phyloP scores from a whole-genome alignment of 352 stramenopile species.

The Globisporangium uncinulatum region DNA sequence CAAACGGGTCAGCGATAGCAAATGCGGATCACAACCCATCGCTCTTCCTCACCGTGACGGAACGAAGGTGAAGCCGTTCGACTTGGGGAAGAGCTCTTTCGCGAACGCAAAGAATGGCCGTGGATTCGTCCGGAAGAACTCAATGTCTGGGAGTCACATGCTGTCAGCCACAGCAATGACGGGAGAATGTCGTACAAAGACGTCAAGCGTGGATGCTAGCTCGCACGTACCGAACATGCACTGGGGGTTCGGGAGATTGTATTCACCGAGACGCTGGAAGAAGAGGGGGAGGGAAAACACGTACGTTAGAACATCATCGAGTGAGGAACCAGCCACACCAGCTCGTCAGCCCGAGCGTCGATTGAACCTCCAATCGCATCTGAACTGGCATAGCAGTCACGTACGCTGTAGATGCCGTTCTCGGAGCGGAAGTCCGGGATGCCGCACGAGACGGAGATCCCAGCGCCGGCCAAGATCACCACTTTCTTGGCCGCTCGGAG shows the following conservation, averaged over 20 bases:
- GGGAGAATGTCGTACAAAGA: no score
- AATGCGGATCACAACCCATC: no score
- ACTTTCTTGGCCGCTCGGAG: slow-evolving; percentile 83
- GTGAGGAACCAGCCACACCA: background rate
- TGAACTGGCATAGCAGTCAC: slow-evolving; percentile 14
- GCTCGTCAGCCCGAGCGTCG: background rate
- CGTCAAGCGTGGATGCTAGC: no score
- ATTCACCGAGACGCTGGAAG: slow-evolving; percentile 60
- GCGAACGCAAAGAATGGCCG: slow-evolving; percentile 97
- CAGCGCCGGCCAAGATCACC: slow-evolving; percentile 90
- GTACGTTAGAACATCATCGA: background rate
- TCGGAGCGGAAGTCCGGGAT: slow-evolving; percentile 98
- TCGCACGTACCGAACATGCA: slow-evolving; percentile 74
- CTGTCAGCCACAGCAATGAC: background rate
- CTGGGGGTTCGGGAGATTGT: slow-evolving; percentile 79
- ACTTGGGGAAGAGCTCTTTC: slow-evolving; percentile 80
- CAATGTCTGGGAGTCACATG: slow-evolving; percentile 81
- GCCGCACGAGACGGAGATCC: slow-evolving; percentile 95
- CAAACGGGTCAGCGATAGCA: background rate
- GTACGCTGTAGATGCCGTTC: slow-evolving; percentile 87
- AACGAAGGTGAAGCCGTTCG: slow-evolving; percentile 78
- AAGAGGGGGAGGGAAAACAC: background rate
- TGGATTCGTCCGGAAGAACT: slow-evolving; percentile 96
- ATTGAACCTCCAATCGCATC: background rate
- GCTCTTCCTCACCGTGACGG: slow-evolving; percentile 35